phyloP scores from a whole-genome alignment of 2,329 filamentous ascomycete species.

The Lasiodiplodia sp. region DNA sequence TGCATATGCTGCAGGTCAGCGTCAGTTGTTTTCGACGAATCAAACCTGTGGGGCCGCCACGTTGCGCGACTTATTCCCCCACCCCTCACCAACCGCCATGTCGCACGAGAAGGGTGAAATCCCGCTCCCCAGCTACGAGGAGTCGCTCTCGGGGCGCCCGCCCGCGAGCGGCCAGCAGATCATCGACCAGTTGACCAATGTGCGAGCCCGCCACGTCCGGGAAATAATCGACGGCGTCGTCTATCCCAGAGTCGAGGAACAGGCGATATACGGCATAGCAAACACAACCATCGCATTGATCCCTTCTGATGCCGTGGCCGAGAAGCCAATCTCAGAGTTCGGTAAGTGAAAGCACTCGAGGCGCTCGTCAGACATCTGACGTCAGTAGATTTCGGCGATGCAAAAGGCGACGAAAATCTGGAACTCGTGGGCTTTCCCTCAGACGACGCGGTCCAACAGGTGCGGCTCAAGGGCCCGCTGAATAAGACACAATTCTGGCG shows the following conservation, averaged over 20 bases:
- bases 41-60: background rate
- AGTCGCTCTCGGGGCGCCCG: slow-evolving; percentile 32
- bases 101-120: slow-evolving; percentile 28
- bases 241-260: slow-evolving; percentile 50
- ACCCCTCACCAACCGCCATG: slow-evolving; percentile 14
- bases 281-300: slow-evolving; percentile 54
- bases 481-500: slow-evolving; percentile 54
- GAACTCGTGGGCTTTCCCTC: slow-evolving; percentile 51
- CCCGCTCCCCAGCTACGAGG: slow-evolving; percentile 38
- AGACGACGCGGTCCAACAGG: slow-evolving; percentile 48
- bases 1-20: background rate
- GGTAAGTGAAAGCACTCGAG: background rate
- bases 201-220: slow-evolving; percentile 50
- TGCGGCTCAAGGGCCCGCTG: slow-evolving; percentile 50
- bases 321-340: slow-evolving; percentile 29
- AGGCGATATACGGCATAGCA: slow-evolving; percentile 51
- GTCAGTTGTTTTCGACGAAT: background rate
- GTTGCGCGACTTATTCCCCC: background rate
- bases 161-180: slow-evolving; percentile 38
- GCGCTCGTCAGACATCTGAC: background rate
- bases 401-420: slow-evolving; percentile 28
- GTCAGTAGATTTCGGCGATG: background rate
- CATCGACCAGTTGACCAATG: slow-evolving; percentile 46
- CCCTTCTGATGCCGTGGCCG: slow-evolving; percentile 45
- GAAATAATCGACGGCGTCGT: slow-evolving; percentile 49